Conservation (phyloP, 2,329 filamentous ascomycete species). For the Hymenoscyphus linearis region DNA sequence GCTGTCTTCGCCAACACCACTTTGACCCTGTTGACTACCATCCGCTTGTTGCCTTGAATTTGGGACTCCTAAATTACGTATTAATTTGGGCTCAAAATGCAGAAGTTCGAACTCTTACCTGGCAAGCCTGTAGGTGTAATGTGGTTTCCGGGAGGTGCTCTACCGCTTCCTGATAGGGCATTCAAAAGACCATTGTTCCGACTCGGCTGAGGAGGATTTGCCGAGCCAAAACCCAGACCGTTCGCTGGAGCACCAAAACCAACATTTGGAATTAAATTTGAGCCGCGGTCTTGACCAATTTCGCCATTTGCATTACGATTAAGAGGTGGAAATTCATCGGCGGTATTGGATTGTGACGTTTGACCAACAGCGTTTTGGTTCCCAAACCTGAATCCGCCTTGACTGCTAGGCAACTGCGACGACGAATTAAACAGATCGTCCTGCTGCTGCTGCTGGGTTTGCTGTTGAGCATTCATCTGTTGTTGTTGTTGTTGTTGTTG, state of each 20-base stretch:
- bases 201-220: slow-evolving; percentile 36
- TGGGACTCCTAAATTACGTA: slow-evolving; percentile 19
- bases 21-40: slow-evolving; percentile 19
- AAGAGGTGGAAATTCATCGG: slow-evolving; percentile 59
- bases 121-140: slow-evolving; percentile 29
- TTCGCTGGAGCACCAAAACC: slow-evolving; percentile 47
- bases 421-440: slow-evolving; percentile 33
- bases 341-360: slow-evolving; percentile 36
- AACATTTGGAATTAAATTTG: slow-evolving; percentile 49
- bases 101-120: slow-evolving; percentile 19
- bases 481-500: slow-evolving; percentile 30
- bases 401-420: slow-evolving; percentile 29
- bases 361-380: slow-evolving; percentile 31
- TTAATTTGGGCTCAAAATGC: slow-evolving; percentile 6
- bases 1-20: slow-evolving; percentile 20
- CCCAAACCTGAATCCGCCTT: slow-evolving; percentile 31
- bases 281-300: slow-evolving; percentile 49
- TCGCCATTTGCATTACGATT: slow-evolving; percentile 54
- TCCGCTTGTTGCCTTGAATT: slow-evolving; percentile 28
- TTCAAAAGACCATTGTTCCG: slow-evolving; percentile 59
- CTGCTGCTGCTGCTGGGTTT: slow-evolving; percentile 30
- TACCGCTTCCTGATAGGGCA: slow-evolving; percentile 55
- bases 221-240: slow-evolving; percentile 33
- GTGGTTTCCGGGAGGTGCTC: slow-evolving; percentile 39
- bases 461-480: slow-evolving; percentile 28